Conservation (phyloP, 163 green algal species). For the Trebouxiophyceae sp. region DNA sequence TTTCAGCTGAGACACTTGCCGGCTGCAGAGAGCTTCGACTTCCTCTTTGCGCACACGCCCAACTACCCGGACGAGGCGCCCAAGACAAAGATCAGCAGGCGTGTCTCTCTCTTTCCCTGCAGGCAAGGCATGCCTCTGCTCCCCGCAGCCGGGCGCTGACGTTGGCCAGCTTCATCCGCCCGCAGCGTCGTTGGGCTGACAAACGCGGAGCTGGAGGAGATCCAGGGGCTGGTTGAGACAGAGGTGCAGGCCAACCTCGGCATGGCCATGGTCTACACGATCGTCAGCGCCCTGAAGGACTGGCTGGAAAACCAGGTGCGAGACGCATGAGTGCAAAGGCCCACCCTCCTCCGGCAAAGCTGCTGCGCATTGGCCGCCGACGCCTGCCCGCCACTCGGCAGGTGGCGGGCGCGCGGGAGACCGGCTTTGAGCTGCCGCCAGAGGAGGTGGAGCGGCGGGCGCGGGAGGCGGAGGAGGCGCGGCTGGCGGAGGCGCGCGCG, state of each 20-base stretch:
- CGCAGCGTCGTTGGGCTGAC: slow-evolving; percentile 59
- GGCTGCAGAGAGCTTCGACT: slow-evolving; percentile 28
- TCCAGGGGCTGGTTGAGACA: slow-evolving; percentile 41
- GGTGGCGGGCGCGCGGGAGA: neutral
- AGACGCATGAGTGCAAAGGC: too few relatives aligned
- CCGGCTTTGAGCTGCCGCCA: slow-evolving; percentile 16
- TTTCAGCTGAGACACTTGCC: too few relatives aligned
- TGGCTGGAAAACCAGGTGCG: slow-evolving; percentile 61
- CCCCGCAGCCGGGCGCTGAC: neutral
- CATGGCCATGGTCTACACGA: slow-evolving; percentile 90
- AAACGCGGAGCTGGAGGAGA: slow-evolving; percentile 50
- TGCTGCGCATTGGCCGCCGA: too few relatives aligned
- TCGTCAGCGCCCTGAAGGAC: slow-evolving; percentile 76
- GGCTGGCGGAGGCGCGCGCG: slow-evolving; percentile 50
- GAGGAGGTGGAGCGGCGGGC: slow-evolving; percentile 28
- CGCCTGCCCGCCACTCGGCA: too few relatives aligned
- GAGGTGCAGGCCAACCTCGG: slow-evolving; percentile 72
- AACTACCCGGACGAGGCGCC: slow-evolving; percentile 79
- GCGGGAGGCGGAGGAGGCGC: slow-evolving; percentile 62
- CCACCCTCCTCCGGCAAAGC: too few relatives aligned
- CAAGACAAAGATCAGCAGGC: slow-evolving; percentile 43
- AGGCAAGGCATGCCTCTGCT: neutral
- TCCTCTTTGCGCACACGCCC: slow-evolving; percentile 67
- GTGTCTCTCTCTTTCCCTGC: too few relatives aligned
- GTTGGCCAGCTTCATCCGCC: too few relatives aligned